phyloP scores from a whole-genome alignment of 169 alveolate genomes.

The Plasmodium gallinaceum region DNA sequence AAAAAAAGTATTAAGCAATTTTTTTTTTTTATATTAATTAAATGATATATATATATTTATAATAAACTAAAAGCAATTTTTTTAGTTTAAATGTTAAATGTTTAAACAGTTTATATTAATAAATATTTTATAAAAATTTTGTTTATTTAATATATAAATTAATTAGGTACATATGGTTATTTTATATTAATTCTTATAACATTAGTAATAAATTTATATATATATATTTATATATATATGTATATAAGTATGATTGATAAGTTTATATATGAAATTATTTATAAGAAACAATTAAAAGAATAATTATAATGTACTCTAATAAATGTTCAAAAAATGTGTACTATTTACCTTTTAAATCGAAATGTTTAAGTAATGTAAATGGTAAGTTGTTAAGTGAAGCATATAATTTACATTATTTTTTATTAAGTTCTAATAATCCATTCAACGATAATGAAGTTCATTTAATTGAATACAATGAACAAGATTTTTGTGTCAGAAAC shows the following conservation, averaged over 20 bases:
- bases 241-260: neutral
- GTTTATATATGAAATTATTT: neutral
- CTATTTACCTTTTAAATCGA: slow-evolving; percentile 50
- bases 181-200: too few relatives aligned
- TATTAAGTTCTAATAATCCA: slow-evolving; percentile 54
- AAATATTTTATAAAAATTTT: too few relatives aligned
- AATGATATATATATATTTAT: too few relatives aligned
- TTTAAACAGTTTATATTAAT: too few relatives aligned
- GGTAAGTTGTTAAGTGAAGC: slow-evolving; percentile 5
- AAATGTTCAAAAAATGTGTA: slow-evolving; percentile 42
- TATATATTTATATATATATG: slow-evolving; percentile 14
- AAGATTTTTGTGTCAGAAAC: slow-evolving; percentile 23
- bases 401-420: slow-evolving; percentile 64
- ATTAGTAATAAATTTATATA: neutral
- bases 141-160: too few relatives aligned
- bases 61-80: too few relatives aligned
- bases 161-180: neutral
- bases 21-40: too few relatives aligned
- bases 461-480: slow-evolving; percentile 68
- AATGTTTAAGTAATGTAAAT: slow-evolving; percentile 43
- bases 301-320: slow-evolving; percentile 41
- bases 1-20: too few relatives aligned
- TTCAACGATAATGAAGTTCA: slow-evolving; percentile 58
- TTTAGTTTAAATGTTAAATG: too few relatives aligned
- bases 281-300: neutral